These are phyloP conservation scores for Coemansia sp. DNA, from an alignment of 371 early-diverging fungal species.

Conservation along the genomic window DNA sequence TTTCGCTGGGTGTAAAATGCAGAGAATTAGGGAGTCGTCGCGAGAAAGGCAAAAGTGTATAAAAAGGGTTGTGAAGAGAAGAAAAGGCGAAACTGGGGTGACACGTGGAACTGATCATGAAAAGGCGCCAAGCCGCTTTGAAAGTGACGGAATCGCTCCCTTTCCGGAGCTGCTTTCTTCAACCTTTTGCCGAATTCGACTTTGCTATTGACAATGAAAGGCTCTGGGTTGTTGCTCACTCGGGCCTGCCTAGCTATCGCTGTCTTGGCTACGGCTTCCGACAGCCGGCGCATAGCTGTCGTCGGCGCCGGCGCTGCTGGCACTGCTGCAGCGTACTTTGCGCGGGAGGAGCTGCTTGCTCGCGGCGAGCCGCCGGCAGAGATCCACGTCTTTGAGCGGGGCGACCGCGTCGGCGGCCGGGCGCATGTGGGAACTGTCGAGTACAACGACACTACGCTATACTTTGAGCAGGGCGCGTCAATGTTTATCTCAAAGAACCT, in stretches of 20 bases:
- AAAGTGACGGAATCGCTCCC: no score
- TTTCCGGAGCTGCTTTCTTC: no score
- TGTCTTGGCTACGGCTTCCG: neutral
- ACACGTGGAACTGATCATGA: no score
- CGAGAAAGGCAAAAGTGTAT: no score
- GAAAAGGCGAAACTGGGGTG: neutral
- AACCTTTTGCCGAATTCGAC: no score
- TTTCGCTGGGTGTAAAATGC: no score
- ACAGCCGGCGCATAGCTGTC: constrained; percentile 17
- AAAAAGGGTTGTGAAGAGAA: neutral
- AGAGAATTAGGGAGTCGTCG: no score
- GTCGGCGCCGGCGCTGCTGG: constrained; percentile 32
- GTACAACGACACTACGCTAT: constrained; percentile 19
- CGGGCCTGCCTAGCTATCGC: neutral
- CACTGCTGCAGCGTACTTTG: constrained; percentile 23
- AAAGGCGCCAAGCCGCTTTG: no score
- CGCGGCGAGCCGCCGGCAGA: constrained; percentile 8
- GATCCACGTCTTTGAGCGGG: constrained; percentile 31
- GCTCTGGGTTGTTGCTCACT: neutral
- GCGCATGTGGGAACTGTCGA: constrained; percentile 16
- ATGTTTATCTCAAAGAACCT: constrained; percentile 35
- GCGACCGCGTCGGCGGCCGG: constrained; percentile 20
- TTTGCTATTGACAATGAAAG: neutral
- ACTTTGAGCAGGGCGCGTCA: constrained; percentile 33
- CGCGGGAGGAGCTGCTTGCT: constrained; percentile 13